These are phyloP conservation scores for Coprinopsis cinerea DNA, from an alignment of 768 basidiomycete species.

Conservation along the genomic window DNA sequence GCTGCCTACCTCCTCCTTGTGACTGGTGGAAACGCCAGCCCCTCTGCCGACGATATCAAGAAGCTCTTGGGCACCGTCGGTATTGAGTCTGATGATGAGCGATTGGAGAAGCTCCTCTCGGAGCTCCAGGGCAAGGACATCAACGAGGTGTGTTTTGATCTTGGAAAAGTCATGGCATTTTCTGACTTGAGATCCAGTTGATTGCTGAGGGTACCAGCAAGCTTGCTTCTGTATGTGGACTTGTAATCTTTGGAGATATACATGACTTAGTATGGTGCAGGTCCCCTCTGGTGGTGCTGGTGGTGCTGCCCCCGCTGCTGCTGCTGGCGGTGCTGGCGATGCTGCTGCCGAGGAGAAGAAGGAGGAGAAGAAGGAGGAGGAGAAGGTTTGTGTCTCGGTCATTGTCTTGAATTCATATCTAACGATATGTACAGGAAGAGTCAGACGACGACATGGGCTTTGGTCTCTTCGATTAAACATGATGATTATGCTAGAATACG, in stretches of 20 bases:
- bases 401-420: background rate
- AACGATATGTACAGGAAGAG: conserved; percentile 55
- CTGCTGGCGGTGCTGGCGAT: conserved; percentile 45
- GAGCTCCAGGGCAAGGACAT: conserved; percentile 91
- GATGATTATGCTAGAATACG: conserved; percentile 4
- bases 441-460: conserved; percentile 99
- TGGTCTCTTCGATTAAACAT: conserved; percentile 87
- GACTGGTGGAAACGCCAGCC: conserved; percentile 85
- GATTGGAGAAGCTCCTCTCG: conserved; percentile 75
- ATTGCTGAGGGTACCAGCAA: conserved; percentile 91
- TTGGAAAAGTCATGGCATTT: background rate
- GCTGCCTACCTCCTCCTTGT: conserved; percentile 98
- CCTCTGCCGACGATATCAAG: conserved; percentile 83
- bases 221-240: conserved; percentile 76
- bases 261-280: conserved; percentile 25
- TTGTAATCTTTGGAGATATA: background rate
- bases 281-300: conserved; percentile 91
- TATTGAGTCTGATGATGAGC: conserved; percentile 80
- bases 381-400: conserved; percentile 53
- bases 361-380: conserved; percentile 85
- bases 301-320: conserved; percentile 45
- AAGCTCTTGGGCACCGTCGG: conserved; percentile 81
- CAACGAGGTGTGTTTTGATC: conserved; percentile 51
- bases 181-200: conserved; percentile 41
- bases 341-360: conserved; percentile 71